Evolutionary conservation across 331 rosid species (phyloP).

Genomic region (Malus hybrid): DNA sequence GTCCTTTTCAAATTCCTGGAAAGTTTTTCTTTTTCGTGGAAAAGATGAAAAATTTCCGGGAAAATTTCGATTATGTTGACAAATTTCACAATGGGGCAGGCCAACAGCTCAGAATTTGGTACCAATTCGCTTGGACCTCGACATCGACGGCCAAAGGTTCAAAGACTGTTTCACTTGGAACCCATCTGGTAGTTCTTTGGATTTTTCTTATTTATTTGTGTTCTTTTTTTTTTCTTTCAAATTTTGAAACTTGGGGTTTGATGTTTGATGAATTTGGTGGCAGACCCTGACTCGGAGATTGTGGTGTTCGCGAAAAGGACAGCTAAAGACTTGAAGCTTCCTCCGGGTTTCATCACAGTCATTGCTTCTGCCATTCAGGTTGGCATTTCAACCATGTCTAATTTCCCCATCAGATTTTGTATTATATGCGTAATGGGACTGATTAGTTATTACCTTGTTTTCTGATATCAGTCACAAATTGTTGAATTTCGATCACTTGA

Average conservation of each 20-base stretch:
- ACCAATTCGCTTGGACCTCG: conserved; percentile 64
- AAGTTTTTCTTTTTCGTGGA: background rate
- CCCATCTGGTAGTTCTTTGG: conserved; percentile 22
- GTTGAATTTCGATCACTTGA: conserved; percentile 69
- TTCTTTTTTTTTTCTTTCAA: background rate
- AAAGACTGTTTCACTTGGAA: conserved; percentile 60
- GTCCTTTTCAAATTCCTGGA: background rate
- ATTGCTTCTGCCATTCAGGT: conserved; percentile 88
- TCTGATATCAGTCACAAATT: conserved; percentile 54
- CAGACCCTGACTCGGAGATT: conserved; percentile 87
- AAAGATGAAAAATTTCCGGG: background rate
- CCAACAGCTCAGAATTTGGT: conserved; percentile 61
- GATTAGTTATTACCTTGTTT: background rate
- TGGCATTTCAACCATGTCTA: conserved; percentile 1
- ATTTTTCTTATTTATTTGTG: background rate
- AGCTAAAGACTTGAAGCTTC: conserved; percentile 79
- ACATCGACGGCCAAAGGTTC: conserved; percentile 52
- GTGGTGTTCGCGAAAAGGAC: conserved; percentile 72
- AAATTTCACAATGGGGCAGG: conserved; percentile 2
- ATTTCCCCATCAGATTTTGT: background rate
- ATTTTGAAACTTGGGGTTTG: background rate
- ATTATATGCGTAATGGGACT: background rate
- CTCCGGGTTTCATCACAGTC: conserved; percentile 64
- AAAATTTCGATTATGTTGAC: background rate
- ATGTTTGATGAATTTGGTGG: background rate